Base-by-base conservation (phyloP, 2,329 filamentous ascomycete genomes). In the Xylariomycetidae sp. region DNA sequence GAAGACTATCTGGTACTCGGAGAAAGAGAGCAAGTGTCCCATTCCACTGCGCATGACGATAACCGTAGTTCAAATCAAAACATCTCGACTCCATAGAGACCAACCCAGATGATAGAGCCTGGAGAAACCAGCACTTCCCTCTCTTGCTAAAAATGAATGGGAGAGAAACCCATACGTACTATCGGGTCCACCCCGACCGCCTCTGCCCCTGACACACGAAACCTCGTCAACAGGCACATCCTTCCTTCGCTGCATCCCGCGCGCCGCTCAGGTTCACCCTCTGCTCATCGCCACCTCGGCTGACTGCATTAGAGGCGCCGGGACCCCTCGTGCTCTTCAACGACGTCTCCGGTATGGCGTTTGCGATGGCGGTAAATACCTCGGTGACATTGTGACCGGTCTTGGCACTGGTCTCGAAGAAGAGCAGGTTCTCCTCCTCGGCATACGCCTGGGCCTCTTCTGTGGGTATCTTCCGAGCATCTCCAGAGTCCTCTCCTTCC, bases 371-470 rank as follows among this genome's bases (percentile, higher is more conserved):
- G 28, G 89, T 96, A 58, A 98, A 98, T 19, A 98, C 92, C 51
- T 96, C 90, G 33, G 84, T 80, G 25, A 98, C 92, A 60, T 96
- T 96, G 57, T 85, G 77, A 16, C 92, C 92, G 4, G 88, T 92
- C 80, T 98, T 98, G 30, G 92, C 92, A 59, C 87, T 94, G 12
- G 92, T 98, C 72, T 98, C 92, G 61, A 96, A 97, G 69, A 98
- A 98, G 45, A 98, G 63, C 46, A 98, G 68, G 34, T 82, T 80
- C 64, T 98, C 92, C 63, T 97, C 90, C 49, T 97, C 89, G 6
- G 92, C 92, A 63, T 97, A 98, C 35, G 80, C 70, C 67, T 88
- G 88, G 26, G 89, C 92, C 66, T 96, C 89, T 45, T 87, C 82
- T n/a, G 83, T 92, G 31, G 85, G 80, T 20, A 98, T 80, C 65